phyloP scores from a whole-genome alignment of 371 early-diverging fungal genomes.

The Haplosporangium sp. region DNA sequence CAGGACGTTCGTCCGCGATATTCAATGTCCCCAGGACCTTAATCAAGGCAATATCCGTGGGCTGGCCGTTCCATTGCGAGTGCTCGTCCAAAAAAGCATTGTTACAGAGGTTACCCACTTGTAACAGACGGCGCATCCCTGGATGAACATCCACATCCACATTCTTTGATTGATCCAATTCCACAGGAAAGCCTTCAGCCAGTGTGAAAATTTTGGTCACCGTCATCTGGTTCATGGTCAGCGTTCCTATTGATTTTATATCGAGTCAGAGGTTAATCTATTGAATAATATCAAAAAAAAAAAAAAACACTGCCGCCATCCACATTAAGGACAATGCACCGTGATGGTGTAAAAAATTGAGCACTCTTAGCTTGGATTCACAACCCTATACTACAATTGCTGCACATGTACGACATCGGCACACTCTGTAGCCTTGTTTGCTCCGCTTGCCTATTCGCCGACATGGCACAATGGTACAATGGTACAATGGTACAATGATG shows the following conservation, averaged over 20 bases:
- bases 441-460: too few relatives aligned
- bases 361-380: too few relatives aligned
- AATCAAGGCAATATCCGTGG: slow-evolving; percentile 88
- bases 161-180: slow-evolving; percentile 66
- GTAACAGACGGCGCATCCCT: slow-evolving; percentile 64
- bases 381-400: too few relatives aligned
- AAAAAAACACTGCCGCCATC: too few relatives aligned
- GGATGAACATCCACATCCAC: slow-evolving; percentile 53
- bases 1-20: slow-evolving; percentile 71
- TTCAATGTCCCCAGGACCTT: slow-evolving; percentile 66
- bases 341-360: too few relatives aligned
- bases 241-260: slow-evolving; percentile 63
- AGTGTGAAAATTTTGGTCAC: slow-evolving; percentile 78
- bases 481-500: too few relatives aligned
- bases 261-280: background rate
- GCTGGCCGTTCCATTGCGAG: slow-evolving; percentile 79
- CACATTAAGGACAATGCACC: too few relatives aligned
- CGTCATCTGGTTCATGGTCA: slow-evolving; percentile 90
- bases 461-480: too few relatives aligned
- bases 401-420: too few relatives aligned
- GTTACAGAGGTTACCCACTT: slow-evolving; percentile 82
- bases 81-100: slow-evolving; percentile 77
- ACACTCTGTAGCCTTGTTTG: too few relatives aligned
- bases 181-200: slow-evolving; percentile 69
- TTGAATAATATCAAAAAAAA: too few relatives aligned